Evolutionary conservation across 2,329 filamentous ascomycete species (phyloP).

Genomic region (Diaporthe vaccinii): DNA sequence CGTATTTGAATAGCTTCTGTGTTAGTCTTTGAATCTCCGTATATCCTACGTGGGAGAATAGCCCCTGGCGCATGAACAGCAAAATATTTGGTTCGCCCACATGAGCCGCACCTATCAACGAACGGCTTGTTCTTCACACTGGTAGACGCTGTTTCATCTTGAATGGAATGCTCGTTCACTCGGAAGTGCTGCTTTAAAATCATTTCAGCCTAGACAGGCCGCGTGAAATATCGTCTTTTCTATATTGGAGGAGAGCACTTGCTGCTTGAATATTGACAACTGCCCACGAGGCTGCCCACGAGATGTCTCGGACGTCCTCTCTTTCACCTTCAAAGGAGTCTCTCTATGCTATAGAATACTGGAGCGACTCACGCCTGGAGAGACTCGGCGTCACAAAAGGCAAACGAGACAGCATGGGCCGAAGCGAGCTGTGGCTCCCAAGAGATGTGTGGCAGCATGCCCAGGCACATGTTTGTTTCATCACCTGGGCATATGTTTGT

Average conservation of each 20-base stretch:
- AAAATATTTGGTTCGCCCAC: background rate
- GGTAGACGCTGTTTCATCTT: background rate
- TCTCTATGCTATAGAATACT: background rate
- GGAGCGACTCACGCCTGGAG: background rate
- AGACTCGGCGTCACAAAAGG: background rate
- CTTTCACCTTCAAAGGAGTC: background rate
- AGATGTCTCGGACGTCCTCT: background rate
- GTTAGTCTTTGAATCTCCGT: background rate
- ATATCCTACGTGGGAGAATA: background rate
- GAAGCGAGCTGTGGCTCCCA: background rate
- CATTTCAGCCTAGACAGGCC: background rate
- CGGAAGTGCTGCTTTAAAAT: background rate
- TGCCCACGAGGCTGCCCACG: background rate
- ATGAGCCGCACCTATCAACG: background rate
- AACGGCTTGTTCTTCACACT: background rate
- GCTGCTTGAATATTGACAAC: background rate
- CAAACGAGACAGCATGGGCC: background rate
- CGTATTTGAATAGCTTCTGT: background rate
- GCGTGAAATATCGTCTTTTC: background rate
- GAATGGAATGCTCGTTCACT: background rate
- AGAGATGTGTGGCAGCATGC: background rate
- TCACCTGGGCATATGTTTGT: background rate
- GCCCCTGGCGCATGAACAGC: background rate
- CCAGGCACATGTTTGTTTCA: conserved; percentile 20
- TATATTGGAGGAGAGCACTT: background rate